These are phyloP conservation scores for Lignosus rhinocerotis DNA, from an alignment of 1,284 basidiomycete genomes.

Conservation along the genomic window DNA sequence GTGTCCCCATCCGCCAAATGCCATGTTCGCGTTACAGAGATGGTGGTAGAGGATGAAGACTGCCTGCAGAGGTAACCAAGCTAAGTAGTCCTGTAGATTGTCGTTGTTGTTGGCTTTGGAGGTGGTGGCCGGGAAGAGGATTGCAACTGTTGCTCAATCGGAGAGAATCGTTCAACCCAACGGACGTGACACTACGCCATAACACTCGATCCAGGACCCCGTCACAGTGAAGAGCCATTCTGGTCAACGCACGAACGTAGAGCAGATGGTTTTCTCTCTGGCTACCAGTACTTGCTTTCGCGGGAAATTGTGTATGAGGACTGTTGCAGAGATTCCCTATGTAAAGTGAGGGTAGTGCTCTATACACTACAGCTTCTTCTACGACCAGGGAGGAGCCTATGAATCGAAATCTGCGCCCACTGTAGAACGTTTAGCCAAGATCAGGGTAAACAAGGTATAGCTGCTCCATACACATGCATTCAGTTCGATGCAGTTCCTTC, in stretches of 20 bases:
- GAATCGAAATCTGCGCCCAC: too few relatives aligned
- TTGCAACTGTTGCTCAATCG: too few relatives aligned
- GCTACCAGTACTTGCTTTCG: too few relatives aligned
- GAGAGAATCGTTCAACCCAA: neutral
- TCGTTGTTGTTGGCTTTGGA: neutral
- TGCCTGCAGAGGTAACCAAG: neutral
- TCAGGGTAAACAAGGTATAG: neutral
- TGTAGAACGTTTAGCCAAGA: neutral
- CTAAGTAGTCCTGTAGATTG: neutral
- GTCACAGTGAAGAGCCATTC: neutral
- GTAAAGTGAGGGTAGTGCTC: too few relatives aligned
- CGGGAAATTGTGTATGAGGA: too few relatives aligned
- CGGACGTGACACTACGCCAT: neutral
- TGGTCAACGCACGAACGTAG: too few relatives aligned
- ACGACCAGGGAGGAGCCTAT: neutral
- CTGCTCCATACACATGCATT: neutral
- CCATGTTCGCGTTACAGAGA: neutral
- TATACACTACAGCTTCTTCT: too few relatives aligned
- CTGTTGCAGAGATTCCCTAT: too few relatives aligned
- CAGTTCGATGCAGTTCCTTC: constrained; percentile 21
- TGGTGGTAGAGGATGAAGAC: neutral
- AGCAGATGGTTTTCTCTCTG: too few relatives aligned
- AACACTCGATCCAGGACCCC: neutral
- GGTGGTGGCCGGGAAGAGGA: too few relatives aligned
- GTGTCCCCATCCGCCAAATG: constrained; percentile 5